Conservation (phyloP, 495 filamentous ascomycete species). For the Penicillium samsonianum region DNA sequence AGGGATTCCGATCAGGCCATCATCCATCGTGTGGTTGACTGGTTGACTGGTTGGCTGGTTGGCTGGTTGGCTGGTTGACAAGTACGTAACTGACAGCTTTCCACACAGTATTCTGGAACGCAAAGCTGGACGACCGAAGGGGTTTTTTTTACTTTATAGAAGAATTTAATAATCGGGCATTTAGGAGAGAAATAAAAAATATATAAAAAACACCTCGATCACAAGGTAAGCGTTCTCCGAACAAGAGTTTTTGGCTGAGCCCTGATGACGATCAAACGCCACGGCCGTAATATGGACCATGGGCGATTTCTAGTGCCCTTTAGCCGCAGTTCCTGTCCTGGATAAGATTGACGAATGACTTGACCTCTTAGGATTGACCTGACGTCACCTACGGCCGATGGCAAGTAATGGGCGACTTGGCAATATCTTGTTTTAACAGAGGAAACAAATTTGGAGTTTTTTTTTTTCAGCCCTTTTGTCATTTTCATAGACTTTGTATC, state of each 20-base stretch:
- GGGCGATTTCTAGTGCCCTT: not conserved
- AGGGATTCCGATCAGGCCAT: constrained; percentile 20
- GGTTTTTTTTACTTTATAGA: not conserved
- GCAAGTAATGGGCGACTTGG: not conserved
- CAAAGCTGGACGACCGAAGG: not conserved
- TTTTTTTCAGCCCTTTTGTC: not conserved
- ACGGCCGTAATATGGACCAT: constrained; percentile 26
- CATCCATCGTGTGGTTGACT: too few relatives aligned
- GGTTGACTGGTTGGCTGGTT: too few relatives aligned
- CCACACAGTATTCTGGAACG: constrained; percentile 24
- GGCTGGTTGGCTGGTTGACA: not conserved
- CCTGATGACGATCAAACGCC: constrained; percentile 29
- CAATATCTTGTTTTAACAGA: constrained; percentile 3
- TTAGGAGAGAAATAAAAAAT: not conserved
- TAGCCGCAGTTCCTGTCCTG: constrained; percentile 11
- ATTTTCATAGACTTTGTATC: not conserved
- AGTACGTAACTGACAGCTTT: constrained; percentile 24
- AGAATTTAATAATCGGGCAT: constrained; percentile 2
- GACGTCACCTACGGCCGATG: not conserved
- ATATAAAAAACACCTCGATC: too few relatives aligned
- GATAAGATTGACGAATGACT: not conserved
- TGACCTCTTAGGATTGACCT: not conserved
- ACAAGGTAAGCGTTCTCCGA: constrained; percentile 23
- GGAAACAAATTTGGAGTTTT: not conserved
- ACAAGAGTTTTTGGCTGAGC: constrained; percentile 25